Percentiles rank a stretch among this genome's conserved stretches.
These are phyloP conservation scores for Cutaneotrichosporon cutaneum DNA, from an alignment of 1,284 basidiomycete species.

Conservation along the genomic window DNA sequence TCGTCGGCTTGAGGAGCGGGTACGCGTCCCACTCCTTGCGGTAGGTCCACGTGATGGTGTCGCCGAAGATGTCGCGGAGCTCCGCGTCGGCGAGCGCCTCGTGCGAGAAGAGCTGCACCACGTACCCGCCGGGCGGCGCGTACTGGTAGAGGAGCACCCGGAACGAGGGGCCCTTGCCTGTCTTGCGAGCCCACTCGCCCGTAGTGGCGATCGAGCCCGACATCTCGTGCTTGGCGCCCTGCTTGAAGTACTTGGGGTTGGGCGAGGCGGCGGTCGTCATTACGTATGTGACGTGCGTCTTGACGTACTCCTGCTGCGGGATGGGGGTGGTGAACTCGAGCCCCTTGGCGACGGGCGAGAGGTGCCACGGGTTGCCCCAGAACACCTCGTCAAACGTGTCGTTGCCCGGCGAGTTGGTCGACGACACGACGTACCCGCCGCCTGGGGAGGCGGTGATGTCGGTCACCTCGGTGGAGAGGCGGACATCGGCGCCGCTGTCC, in stretches of 20 bases:
- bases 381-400: constrained; percentile 47
- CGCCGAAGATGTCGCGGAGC: constrained; percentile 61
- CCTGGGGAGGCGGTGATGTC: background rate
- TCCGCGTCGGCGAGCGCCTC: constrained; percentile 65
- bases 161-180: constrained; percentile 67
- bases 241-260: constrained; percentile 69
- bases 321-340: constrained; percentile 23
- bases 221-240: constrained; percentile 56
- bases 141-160: constrained; percentile 80
- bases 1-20: constrained; percentile 62
- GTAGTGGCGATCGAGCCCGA: constrained; percentile 72
- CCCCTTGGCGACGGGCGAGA: constrained; percentile 23
- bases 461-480: constrained; percentile 60
- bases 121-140: constrained; percentile 59
- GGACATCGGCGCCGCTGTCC: constrained; percentile 65
- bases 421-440: constrained; percentile 3
- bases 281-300: constrained; percentile 84
- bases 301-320: constrained; percentile 65
- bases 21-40: constrained; percentile 67
- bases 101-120: constrained; percentile 84
- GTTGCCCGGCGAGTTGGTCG: constrained; percentile 9
- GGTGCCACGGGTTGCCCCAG: constrained; percentile 48
- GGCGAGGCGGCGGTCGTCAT: constrained; percentile 68
- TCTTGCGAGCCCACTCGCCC: background rate
- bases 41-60: constrained; percentile 73